Base-by-base conservation (phyloP, 805 yeast genomes). In the Blastobotrys attinorum region DNA sequence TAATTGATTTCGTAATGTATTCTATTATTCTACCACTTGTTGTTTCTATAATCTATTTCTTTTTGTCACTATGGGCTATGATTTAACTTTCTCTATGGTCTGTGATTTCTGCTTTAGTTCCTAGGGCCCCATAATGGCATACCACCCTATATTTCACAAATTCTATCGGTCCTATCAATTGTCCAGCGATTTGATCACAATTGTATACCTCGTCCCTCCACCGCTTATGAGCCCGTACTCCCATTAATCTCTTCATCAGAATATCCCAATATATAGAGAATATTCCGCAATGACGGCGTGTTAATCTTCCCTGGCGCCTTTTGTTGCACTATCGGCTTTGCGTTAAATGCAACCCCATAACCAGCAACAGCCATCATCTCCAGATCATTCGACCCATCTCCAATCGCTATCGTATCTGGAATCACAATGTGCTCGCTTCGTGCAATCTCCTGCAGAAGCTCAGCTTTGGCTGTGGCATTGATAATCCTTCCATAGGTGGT, bases 381-480 rank as follows among this genome's bases (percentile, higher is more conserved):
- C 58, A 92, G 68, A 65, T 92, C 99, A 57, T 92, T 92, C 20
- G 97, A 96, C 31, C 99, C 99, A 60, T 92, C 97, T 31, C 97
- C 97, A 31, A 90, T 83, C 39, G 96, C 96, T 37, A 84, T 81
- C 1, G 81, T 80, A 3, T 70, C 37, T n/a, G 45, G 49, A 7
- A 61, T 47, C 3, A 53, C 53, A n/a, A 65, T 50, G 11, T 38
- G 42, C 38, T 65, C 64, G 40, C 54, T 53, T 2, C 38, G 40
- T 10, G 70, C 69, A 34, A 64, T 61, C 45, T 77, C 73, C 38
- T 70, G 62, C 38, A 92, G 66, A 13, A 90, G 71, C 43, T 76
- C 73, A 1, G 95, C 95, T 63, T 92, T 92, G 51, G 75, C 78
- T 17, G 72, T 72, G 4, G 96, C 96, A 63, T 92, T 92, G 18